These are phyloP conservation scores for Huiozyma sinensis DNA, from an alignment of 805 yeast species.

Conservation along the genomic window DNA sequence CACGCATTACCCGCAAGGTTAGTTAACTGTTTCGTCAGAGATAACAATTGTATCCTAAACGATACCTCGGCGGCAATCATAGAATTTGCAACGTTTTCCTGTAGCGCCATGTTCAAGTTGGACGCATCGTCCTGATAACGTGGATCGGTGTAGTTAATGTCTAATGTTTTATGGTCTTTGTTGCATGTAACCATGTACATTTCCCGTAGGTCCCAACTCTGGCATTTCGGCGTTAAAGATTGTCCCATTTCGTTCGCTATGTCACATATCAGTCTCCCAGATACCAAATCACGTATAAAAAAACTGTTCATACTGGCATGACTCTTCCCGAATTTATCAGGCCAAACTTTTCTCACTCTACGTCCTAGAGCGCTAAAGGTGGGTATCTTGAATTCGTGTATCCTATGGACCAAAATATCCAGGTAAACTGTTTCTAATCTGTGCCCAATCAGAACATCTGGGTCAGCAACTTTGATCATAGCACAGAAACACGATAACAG, in stretches of 20 bases:
- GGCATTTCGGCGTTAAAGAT: constrained; percentile 83
- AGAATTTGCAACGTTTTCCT: constrained; percentile 58
- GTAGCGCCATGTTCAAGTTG: constrained; percentile 56
- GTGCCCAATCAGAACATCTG: constrained; percentile 87
- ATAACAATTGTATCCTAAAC: constrained; percentile 70
- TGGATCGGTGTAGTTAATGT: constrained; percentile 61
- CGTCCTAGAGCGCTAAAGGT: constrained; percentile 83
- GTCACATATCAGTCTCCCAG: constrained; percentile 86
- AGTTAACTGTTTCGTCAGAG: constrained; percentile 84
- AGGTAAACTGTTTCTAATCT: constrained; percentile 67
- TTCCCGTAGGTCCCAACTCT: constrained; percentile 87
- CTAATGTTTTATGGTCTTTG: constrained; percentile 49
- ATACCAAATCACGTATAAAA: constrained; percentile 55
- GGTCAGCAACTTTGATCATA: constrained; percentile 64
- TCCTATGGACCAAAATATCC: constrained; percentile 71
- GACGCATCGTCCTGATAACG: constrained; percentile 57
- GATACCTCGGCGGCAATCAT: constrained; percentile 68
- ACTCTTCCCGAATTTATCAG: constrained; percentile 53
- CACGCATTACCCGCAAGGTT: constrained; percentile 95
- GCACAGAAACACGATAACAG: constrained; percentile 68
- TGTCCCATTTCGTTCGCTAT: constrained; percentile 92
- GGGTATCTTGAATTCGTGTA: constrained; percentile 60
- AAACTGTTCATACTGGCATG: constrained; percentile 41
- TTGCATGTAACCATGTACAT: constrained; percentile 78
- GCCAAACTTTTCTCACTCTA: constrained; percentile 66